A percentile compares a stretch with the other conserved stretches of the same genome.
Evolutionary conservation across 2,329 filamentous ascomycete genomes (phyloP).

Genomic region (Stenocarpella maydis): DNA sequence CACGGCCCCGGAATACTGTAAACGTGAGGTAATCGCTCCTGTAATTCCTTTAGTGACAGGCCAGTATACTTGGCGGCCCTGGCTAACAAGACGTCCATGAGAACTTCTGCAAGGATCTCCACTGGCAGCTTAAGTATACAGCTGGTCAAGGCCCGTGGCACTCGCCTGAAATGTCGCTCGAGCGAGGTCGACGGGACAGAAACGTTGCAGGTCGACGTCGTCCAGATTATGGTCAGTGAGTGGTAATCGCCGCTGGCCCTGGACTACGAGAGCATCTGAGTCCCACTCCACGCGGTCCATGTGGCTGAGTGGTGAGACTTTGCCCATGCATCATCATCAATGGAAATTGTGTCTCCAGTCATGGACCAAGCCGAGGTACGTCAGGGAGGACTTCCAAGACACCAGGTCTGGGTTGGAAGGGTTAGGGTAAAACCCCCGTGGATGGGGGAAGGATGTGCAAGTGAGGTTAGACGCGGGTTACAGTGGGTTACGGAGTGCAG

Average conservation of each 20-base stretch:
- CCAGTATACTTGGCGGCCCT: not conserved
- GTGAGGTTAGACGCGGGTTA: too few relatives aligned
- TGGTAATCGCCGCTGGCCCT: not conserved
- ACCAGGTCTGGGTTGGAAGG: not conserved
- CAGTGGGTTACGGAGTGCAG: too few relatives aligned
- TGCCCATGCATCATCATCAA: too few relatives aligned
- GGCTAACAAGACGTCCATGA: not conserved
- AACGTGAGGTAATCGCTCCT: not conserved
- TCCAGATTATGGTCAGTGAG: not conserved
- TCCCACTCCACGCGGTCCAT: not conserved
- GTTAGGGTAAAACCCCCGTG: not conserved
- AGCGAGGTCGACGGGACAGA: not conserved
- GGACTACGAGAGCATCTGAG: not conserved
- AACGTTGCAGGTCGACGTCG: not conserved
- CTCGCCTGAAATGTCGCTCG: not conserved
- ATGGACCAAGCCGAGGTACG: not conserved
- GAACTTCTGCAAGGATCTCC: not conserved
- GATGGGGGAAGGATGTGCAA: too few relatives aligned
- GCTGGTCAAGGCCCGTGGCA: not conserved
- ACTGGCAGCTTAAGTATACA: not conserved
- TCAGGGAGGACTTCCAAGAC: not conserved
- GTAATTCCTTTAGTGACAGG: not conserved
- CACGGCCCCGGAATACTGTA: not conserved
- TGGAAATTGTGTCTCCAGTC: too few relatives aligned
- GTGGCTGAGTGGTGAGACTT: not conserved